phyloP scores from a whole-genome alignment of 164 flowering plant species.

The Pachysandra terminalis region DNA sequence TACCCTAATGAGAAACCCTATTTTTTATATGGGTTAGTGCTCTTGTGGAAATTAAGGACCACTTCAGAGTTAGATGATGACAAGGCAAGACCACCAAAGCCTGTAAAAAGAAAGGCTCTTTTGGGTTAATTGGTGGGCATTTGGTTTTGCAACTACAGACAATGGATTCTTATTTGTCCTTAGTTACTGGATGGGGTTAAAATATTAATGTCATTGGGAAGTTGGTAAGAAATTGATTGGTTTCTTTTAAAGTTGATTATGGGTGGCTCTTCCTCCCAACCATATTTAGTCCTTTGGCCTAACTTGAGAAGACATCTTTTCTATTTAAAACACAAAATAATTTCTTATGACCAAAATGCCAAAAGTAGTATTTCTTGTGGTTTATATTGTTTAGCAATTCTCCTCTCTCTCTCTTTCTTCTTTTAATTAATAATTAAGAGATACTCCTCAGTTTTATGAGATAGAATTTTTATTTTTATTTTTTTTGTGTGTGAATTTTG shows the following conservation, averaged over 20 bases:
- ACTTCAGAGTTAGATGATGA: constrained; percentile 1
- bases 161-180: not conserved
- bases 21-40: not conserved
- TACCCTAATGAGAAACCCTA: not conserved
- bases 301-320: constrained; percentile 3
- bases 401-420: not conserved
- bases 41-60: not conserved
- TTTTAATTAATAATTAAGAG: too few species aligned
- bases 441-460: too few species aligned
- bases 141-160: not conserved
- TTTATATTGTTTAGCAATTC: too few species aligned
- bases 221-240: constrained; percentile 4
- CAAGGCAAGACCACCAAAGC: not conserved
- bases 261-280: constrained; percentile 5
- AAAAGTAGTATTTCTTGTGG: not conserved
- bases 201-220: constrained; percentile 7
- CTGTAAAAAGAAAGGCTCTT: not conserved
- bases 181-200: not conserved
- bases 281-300: constrained; percentile 3
- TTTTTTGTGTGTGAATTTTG: too few species aligned
- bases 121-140: not conserved
- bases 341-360: not conserved
- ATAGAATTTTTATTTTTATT: too few species aligned
- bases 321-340: not conserved
- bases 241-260: not conserved